phyloP scores from a whole-genome alignment of 2,329 filamentous ascomycete species.

The Shiraia bambusicola region DNA sequence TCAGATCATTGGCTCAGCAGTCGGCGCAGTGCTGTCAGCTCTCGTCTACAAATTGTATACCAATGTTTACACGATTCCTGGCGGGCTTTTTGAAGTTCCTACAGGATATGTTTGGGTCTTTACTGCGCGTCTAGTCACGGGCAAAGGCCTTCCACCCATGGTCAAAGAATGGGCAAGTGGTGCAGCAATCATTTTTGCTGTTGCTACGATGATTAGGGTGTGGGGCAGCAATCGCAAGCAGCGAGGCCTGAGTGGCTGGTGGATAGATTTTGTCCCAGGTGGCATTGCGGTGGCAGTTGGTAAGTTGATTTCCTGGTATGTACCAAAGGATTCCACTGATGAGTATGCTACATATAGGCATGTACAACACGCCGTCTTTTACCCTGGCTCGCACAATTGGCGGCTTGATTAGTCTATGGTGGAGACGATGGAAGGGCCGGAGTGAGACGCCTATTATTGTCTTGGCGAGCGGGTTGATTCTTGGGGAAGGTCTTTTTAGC shows the following conservation, averaged over 20 bases:
- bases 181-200: constrained; percentile 72
- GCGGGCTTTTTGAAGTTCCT: constrained; percentile 87
- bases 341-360: constrained; percentile 63
- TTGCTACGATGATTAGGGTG: constrained; percentile 68
- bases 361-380: constrained; percentile 97
- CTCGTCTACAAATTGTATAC: constrained; percentile 89
- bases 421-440: constrained; percentile 28
- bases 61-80: constrained; percentile 83
- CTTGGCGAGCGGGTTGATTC: constrained; percentile 84
- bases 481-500: constrained; percentile 70
- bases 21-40: constrained; percentile 82
- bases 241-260: constrained; percentile 49
- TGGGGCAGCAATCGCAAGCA: constrained; percentile 36
- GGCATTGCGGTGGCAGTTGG: constrained; percentile 95
- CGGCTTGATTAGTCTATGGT: constrained; percentile 49
- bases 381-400: constrained; percentile 85
- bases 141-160: constrained; percentile 81
- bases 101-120: constrained; percentile 98
- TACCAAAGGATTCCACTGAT: constrained; percentile 2
- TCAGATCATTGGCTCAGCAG: constrained; percentile 85
- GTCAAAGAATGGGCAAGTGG: constrained; percentile 76
- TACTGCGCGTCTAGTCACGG: constrained; percentile 88
- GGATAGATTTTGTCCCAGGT: constrained; percentile 79
- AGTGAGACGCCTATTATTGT: constrained; percentile 80
- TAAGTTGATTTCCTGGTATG: constrained; percentile 43